These are phyloP conservation scores for Phaeoacremonium minimum DNA, from an alignment of 2,329 filamentous ascomycete species.

Conservation along the genomic window DNA sequence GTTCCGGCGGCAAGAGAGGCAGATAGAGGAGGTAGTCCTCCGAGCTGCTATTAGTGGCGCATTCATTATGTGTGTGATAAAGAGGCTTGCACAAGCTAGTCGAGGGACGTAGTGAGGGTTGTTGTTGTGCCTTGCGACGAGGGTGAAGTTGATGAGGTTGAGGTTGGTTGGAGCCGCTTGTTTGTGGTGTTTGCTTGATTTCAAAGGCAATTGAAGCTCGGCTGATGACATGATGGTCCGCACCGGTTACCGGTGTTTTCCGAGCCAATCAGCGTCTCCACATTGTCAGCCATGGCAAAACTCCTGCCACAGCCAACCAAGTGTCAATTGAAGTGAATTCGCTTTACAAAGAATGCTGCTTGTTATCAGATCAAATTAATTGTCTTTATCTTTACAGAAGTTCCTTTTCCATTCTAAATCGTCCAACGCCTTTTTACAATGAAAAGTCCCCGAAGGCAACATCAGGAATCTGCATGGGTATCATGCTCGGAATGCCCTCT, in stretches of 20 bases:
- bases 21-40: conserved; percentile 28
- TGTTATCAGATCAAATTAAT: neutral
- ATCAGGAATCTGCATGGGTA: too few relatives aligned
- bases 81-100: conserved; percentile 12
- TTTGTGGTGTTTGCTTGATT: neutral
- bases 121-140: neutral
- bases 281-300: conserved; percentile 21
- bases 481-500: too few relatives aligned
- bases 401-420: too few relatives aligned
- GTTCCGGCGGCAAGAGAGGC: conserved; percentile 33
- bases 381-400: neutral
- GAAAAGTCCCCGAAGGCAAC: too few relatives aligned
- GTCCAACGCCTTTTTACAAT: too few relatives aligned
- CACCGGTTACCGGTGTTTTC: conserved; percentile 19
- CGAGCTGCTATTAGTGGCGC: conserved; percentile 26
- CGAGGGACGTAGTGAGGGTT: neutral
- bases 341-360: neutral
- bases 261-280: conserved; percentile 29
- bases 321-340: neutral
- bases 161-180: neutral
- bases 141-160: neutral
- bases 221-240: conserved; percentile 6
- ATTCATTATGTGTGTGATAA: conserved; percentile 31
- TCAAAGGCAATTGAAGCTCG: conserved; percentile 1
- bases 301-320: too few relatives aligned